These are phyloP conservation scores for Pichia occidentalis DNA, from an alignment of 805 yeast species.

Conservation along the genomic window DNA sequence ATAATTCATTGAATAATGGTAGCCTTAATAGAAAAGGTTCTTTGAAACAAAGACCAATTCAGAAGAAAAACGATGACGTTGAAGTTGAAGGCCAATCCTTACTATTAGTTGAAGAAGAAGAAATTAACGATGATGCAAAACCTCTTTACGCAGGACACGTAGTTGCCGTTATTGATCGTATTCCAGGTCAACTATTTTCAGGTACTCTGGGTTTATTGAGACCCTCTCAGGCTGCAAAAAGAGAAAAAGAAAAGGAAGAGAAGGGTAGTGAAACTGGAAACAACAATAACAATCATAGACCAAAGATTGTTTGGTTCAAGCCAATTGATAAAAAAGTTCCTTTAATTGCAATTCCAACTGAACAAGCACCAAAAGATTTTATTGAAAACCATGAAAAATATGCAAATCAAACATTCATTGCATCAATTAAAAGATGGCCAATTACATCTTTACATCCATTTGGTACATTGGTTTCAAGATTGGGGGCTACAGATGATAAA, in stretches of 20 bases:
- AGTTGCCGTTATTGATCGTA: slow-evolving; percentile 95
- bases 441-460: slow-evolving; percentile 97
- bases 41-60: slow-evolving; percentile 89
- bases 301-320: slow-evolving; percentile 98
- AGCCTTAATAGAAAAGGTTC: slow-evolving; percentile 76
- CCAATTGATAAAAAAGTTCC: slow-evolving; percentile 98
- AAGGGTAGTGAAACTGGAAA: slow-evolving; percentile 7
- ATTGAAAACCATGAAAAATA: slow-evolving; percentile 86
- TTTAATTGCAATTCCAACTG: slow-evolving; percentile 95
- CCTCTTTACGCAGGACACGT: slow-evolving; percentile 98
- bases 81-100: slow-evolving; percentile 98
- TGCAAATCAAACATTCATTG: slow-evolving; percentile 77
- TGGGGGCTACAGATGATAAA: slow-evolving; percentile 75
- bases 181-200: slow-evolving; percentile 92
- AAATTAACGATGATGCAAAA: slow-evolving; percentile 83
- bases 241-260: slow-evolving; percentile 40
- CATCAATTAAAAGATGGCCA: slow-evolving; percentile 98
- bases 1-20: slow-evolving; percentile 14
- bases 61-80: slow-evolving; percentile 95
- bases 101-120: slow-evolving; percentile 89
- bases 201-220: slow-evolving; percentile 91
- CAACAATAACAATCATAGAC: slow-evolving; percentile 36
- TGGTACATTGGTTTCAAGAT: slow-evolving; percentile 82
- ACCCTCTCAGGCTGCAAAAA: slow-evolving; percentile 89
- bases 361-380: slow-evolving; percentile 94